Base-by-base conservation (phyloP, 805 yeast genomes). In the Starmerella bacillaris region DNA sequence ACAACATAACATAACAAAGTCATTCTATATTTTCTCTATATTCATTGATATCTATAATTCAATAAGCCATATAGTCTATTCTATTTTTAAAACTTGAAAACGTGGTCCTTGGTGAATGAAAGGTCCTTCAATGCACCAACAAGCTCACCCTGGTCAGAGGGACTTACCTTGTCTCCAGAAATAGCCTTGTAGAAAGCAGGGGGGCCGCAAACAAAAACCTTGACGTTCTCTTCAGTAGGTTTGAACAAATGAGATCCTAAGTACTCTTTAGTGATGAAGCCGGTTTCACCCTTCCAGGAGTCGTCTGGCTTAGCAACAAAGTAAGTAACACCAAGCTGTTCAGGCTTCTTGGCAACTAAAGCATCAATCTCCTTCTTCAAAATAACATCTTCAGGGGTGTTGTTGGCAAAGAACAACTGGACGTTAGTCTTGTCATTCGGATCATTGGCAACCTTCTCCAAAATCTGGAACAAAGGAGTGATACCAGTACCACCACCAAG, bases 401-500 rank as follows among this genome's bases (percentile, higher is more conserved):
- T 63, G 57, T 72, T 72, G 51, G 94, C 96, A 62, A 78, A 86
- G 55, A 70, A 63, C 48, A 89, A 65, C 43, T 73, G 67, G 44
- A 89, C 74, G 67, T 82, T 76, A 51, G 98, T 89, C 58, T 80
- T 76, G 63, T 89, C 96, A 31, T 60, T 63, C 37, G 92, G 84
- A 66, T 84, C 72, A 54, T 67, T 65, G 51, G 78, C 66, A 54
- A 86, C 69, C 55, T 71, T 74, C 51, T 72, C 76, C 43, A 80
- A 57, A 56, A 89, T 61, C 65, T 89, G 98, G 67, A 68, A 84
- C 59, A 89, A 67, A 40, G 98, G 98, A 32, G 95, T 80, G 57
- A 89, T 84, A 60, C 96, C 96, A 34, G 92, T 68, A 54, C 98
- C 98, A 53, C 93, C 98, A 50, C 94, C 96, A 48, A 89, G 65